Evolutionary conservation across 2,329 filamentous ascomycete species (phyloP), one percentile per base, ranked within the genome.

Genomic region (Colletotrichum graminicola): DNA sequence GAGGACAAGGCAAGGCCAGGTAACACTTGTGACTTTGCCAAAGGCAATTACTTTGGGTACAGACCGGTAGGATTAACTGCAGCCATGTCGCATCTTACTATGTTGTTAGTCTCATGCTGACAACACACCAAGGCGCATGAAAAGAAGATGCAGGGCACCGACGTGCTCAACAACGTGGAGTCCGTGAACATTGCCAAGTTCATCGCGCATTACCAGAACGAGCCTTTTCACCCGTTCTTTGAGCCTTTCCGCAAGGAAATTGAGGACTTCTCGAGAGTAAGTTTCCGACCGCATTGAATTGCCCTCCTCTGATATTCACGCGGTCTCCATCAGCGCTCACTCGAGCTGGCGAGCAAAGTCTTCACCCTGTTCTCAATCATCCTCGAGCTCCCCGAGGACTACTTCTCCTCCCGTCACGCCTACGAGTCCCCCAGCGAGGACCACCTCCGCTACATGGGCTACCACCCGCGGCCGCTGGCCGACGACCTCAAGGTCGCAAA

Each of bases 391-490:
- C 85, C 86, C 0, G 84, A 86, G 51, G 85, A 89, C 16, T 85
- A 85, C 71, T 83, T 90, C 54, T 82, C 86, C 23, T 82, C 82
- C 8, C 81, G 84, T 57, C 88, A 90, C 75, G 79, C 79, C 7
- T 90, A 89, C 72, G 80, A 86, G 2, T 79, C 83, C 41, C 80
- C 84, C 21, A 84, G 85, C 54, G 87, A 89, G 61, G 84, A 87
- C 69, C 87, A 89, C 73, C 80, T 88, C 16, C 84, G 88, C 10
- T 88, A 88, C 77, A 89, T 88, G 87, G 81, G 84, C 59, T 89
- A 88, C 74, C 81, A 83, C 36, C 80, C 83, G 0, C 82, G 86
- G 10, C 79, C 80, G 0, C 74, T 79, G 21, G 81, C 82, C 8
- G 81, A 84, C 32, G 85, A 83, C 76, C 72, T 66, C n/a, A 70